These are phyloP conservation scores for Penicillium parvum DNA, from an alignment of 495 filamentous ascomycete genomes.

Conservation along the genomic window DNA sequence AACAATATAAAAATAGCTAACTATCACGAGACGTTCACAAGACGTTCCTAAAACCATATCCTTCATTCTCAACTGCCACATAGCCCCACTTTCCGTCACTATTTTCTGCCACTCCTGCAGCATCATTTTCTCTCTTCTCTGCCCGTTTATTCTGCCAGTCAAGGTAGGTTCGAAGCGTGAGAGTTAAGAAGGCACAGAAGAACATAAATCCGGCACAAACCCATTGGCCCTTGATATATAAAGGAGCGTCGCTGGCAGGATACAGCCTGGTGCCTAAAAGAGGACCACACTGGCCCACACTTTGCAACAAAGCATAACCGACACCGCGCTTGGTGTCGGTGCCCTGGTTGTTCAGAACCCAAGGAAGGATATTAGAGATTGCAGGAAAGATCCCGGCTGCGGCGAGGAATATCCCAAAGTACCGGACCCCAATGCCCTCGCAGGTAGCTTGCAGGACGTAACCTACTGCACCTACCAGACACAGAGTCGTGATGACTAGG, in stretches of 20 bases:
- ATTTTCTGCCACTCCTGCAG: too few relatives aligned
- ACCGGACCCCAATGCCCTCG: slow-evolving; percentile 47
- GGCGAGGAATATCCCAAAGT: slow-evolving; percentile 59
- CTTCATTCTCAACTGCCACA: too few relatives aligned
- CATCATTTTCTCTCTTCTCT: too few relatives aligned
- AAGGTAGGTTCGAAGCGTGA: too few relatives aligned
- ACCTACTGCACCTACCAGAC: slow-evolving; percentile 55
- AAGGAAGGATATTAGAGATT: slow-evolving; percentile 59
- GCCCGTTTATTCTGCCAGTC: too few relatives aligned
- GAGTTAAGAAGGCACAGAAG: too few relatives aligned
- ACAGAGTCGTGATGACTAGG: slow-evolving; percentile 53
- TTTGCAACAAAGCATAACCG: slow-evolving; percentile 27
- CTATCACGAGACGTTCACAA: too few relatives aligned
- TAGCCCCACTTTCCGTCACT: too few relatives aligned
- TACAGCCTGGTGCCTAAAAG: slow-evolving; percentile 27
- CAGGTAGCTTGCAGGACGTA: slow-evolving; percentile 63
- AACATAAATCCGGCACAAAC: too few relatives aligned
- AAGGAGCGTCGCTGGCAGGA: slow-evolving; percentile 21
- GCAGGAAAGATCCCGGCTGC: slow-evolving; percentile 57
- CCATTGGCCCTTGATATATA: slow-evolving; percentile 27
- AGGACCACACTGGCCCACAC: slow-evolving; percentile 31
- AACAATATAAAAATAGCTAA: too few relatives aligned
- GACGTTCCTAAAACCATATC: too few relatives aligned
- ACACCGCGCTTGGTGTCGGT: slow-evolving; percentile 37
- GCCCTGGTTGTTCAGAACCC: slow-evolving; percentile 62